Conservation (phyloP, 306 rosid genomes). For the Lathyrus tuberosus region DNA sequence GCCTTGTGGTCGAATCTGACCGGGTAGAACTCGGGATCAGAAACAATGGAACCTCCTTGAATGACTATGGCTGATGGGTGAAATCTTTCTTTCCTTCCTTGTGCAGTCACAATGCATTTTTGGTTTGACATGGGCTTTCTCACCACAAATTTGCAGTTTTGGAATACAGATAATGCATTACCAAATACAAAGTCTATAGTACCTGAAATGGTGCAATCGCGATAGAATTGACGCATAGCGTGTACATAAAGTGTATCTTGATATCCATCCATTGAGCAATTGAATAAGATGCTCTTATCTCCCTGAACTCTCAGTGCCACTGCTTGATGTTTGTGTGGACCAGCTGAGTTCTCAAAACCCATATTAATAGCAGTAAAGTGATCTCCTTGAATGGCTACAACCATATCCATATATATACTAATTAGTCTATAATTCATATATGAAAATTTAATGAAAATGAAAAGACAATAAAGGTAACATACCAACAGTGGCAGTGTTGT, state of each 20-base stretch:
- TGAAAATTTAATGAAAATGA: too few relatives aligned
- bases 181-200: conserved; percentile 79
- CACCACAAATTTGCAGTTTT: conserved; percentile 63
- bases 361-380: conserved; percentile 55
- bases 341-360: conserved; percentile 74
- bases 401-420: not conserved
- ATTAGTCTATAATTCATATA: too few relatives aligned
- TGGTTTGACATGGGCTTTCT: conserved; percentile 61
- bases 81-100: conserved; percentile 34
- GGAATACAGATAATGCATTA: conserved; percentile 55
- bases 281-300: conserved; percentile 56
- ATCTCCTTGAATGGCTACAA: conserved; percentile 55
- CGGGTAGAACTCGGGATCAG: conserved; percentile 35
- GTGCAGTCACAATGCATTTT: conserved; percentile 29
- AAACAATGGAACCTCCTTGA: conserved; percentile 45
- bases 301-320: conserved; percentile 71
- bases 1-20: conserved; percentile 36
- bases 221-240: conserved; percentile 68
- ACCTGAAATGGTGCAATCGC: conserved; percentile 67
- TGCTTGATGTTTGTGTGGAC: conserved; percentile 69
- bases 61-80: conserved; percentile 59
- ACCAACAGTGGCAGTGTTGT: conserved; percentile 63
- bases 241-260: conserved; percentile 50
- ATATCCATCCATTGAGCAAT: conserved; percentile 61
- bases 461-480: conserved; percentile 2